Evolutionary conservation across 2,329 filamentous ascomycete species (phyloP).

Genomic region (Cladosporium sp.): DNA sequence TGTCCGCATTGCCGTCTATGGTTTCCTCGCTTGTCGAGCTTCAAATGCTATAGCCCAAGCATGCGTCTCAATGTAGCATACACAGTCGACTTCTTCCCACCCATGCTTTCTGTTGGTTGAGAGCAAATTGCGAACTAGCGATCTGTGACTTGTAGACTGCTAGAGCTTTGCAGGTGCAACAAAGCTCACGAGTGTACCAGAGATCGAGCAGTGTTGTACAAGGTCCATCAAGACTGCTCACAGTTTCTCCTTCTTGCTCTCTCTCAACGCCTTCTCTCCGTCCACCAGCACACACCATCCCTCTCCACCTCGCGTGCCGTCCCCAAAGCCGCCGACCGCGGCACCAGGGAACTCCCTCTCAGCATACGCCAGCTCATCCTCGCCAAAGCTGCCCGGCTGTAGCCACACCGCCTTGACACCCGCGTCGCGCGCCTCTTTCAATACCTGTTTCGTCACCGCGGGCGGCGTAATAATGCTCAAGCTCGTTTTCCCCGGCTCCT

Average conservation of each 20-base stretch:
- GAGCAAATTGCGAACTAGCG: background rate
- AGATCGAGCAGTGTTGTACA: background rate
- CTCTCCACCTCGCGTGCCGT: slow-evolving; percentile 65
- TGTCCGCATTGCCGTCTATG: background rate
- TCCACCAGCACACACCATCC: slow-evolving; percentile 90
- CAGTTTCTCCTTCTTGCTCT: slow-evolving; percentile 51
- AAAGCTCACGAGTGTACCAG: background rate
- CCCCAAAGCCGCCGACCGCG: slow-evolving; percentile 67
- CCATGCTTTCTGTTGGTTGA: background rate
- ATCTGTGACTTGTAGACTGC: background rate
- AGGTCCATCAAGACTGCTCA: background rate
- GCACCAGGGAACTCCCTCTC: slow-evolving; percentile 64
- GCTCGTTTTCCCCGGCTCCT: slow-evolving; percentile 67
- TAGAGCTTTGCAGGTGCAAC: background rate
- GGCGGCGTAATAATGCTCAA: slow-evolving; percentile 89
- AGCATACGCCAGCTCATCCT: slow-evolving; percentile 70
- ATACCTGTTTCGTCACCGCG: slow-evolving; percentile 67
- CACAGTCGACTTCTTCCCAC: too few species aligned
- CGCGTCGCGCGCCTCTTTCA: slow-evolving; percentile 73
- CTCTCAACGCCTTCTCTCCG: slow-evolving; percentile 65
- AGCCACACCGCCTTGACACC: slow-evolving; percentile 79
- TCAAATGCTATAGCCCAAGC: background rate
- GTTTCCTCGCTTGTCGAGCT: background rate
- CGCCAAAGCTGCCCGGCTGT: slow-evolving; percentile 86
- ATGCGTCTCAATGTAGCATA: background rate